Base-by-base conservation (phyloP, 2,329 filamentous ascomycete genomes). In the Pestalotiopsis sp. region DNA sequence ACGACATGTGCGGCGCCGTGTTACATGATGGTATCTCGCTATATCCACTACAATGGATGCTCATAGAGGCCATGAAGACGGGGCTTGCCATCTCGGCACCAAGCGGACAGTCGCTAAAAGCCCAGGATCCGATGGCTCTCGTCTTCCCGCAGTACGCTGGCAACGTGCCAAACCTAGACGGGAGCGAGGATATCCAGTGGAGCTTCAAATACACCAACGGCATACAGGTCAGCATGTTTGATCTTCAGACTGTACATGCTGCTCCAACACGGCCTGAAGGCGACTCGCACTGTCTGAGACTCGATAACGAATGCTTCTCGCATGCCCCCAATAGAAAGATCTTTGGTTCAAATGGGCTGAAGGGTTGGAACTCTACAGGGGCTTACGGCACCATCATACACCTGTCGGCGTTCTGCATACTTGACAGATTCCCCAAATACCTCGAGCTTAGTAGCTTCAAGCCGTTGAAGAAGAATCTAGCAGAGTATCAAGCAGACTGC, bases 1-100 rank as follows among this genome's bases (percentile, higher is more conserved):
- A 71, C 6, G 81, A 83, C 62, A 74, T 83, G 31, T 79, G 80
- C 4, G 81, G 81, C 2, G 76, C 78, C 1, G 71, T 77, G 3
- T 72, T 71, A 31, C 74, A 80, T 4, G 80, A 81, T 65, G 81
- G 81, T 2, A 71, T 82, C 4, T 78, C 79, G 4, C 72, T 83
- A 3, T 83, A 82, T 70, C 80, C 81, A 4, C 69, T 83, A 1
- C 81, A 83, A 69, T 83, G 81, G 81, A 82, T 83, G 74, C 68
- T 82, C 38, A 69, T 79, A 12, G 81, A 82, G 70, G 76, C 74
- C 63, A 71, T 74, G 27, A 70, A 72, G 23, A 71, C 74, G 12
- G 79, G 80, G 1, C 72, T 82, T 1, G 68, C 74, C 39, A 69
- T 81, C 4, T 74, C 75, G 31, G 69, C 69, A 1, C 56, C 68